Evolutionary conservation across 75 land plant species (phyloP).

Genomic region (Adiantum capillusveneris): DNA sequence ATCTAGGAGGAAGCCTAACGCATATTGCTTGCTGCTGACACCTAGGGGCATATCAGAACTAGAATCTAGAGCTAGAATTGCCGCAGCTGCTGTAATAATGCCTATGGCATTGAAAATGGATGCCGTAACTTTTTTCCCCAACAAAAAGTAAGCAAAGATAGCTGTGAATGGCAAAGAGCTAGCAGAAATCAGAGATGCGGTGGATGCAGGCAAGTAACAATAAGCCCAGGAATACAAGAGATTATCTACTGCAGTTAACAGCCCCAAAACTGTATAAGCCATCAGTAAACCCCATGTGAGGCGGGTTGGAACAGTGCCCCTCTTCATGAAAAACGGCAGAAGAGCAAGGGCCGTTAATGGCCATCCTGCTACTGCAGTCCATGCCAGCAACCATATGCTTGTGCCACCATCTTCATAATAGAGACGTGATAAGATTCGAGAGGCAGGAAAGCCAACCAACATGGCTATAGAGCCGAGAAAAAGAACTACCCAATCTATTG

Average conservation of each 20-base stretch:
- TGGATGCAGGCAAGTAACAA: constrained; percentile 74
- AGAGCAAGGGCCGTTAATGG: constrained; percentile 50
- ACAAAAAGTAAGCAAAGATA: constrained; percentile 56
- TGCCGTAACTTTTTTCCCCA: constrained; percentile 51
- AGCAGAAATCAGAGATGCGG: constrained; percentile 61
- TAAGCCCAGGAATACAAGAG: constrained; percentile 84
- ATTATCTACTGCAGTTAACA: constrained; percentile 73
- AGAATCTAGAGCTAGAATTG: constrained; percentile 61
- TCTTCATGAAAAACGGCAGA: constrained; percentile 35
- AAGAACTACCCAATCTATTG: constrained; percentile 54
- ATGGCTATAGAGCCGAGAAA: constrained; percentile 42
- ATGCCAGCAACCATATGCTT: constrained; percentile 75
- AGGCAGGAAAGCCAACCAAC: constrained; percentile 73
- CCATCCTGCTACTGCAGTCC: constrained; percentile 88
- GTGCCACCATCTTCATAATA: constrained; percentile 58
- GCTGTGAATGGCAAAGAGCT: constrained; percentile 66
- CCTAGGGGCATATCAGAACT: constrained; percentile 46
- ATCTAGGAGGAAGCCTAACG: constrained; percentile 55
- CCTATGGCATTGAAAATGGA: constrained; percentile 58
- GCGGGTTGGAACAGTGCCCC: constrained; percentile 42
- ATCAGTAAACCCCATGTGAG: neutral
- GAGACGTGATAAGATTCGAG: constrained; percentile 62
- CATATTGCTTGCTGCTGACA: constrained; percentile 35
- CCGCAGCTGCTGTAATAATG: constrained; percentile 56
- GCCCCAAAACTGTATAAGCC: constrained; percentile 55